Percentiles rank a stretch among this genome's conserved stretches.
Evolutionary conservation across 352 stramenopile genomes (phyloP).

Genomic region (Phytophthora litchii): DNA sequence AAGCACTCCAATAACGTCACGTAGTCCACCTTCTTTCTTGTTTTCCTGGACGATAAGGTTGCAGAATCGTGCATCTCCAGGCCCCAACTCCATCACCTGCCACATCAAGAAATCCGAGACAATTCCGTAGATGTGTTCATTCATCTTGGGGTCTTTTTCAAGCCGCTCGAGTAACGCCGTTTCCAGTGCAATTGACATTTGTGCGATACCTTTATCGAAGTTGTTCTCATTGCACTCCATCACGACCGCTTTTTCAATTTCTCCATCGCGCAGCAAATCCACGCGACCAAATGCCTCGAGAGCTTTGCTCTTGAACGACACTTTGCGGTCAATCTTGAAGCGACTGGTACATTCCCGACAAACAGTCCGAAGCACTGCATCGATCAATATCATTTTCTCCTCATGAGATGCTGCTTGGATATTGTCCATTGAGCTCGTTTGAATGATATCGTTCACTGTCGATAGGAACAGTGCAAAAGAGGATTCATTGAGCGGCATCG

Average conservation of each 20-base stretch:
- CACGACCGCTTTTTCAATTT: conserved; percentile 14
- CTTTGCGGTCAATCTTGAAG: conserved; percentile 14
- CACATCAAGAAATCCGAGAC: conserved; percentile 26
- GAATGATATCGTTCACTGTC: conserved; percentile 19
- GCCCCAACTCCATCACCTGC: conserved; percentile 25
- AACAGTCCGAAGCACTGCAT: conserved; percentile 17
- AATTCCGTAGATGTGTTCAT: conserved; percentile 17
- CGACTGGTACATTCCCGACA: conserved; percentile 19
- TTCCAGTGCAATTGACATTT: conserved; percentile 13
- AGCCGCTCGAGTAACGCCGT: conserved; percentile 13
- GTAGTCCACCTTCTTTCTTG: conserved; percentile 13
- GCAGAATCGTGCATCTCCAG: conserved; percentile 15
- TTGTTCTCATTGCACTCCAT: conserved; percentile 14
- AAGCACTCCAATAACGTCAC: conserved; percentile 5
- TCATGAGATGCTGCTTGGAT: conserved; percentile 4
- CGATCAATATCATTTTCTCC: conserved; percentile 16
- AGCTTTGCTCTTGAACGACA: conserved; percentile 17
- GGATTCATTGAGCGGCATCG: conserved; percentile 18
- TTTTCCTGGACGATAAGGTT: conserved; percentile 9
- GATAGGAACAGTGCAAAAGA: conserved; percentile 8
- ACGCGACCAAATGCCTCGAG: conserved; percentile 9
- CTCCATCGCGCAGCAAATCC: conserved; percentile 8
- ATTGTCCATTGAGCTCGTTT: conserved; percentile 17
- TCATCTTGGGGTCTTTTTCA: conserved; percentile 6
- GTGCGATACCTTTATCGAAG: conserved; percentile 20